A percentile compares a stretch with the other conserved stretches of the same genome.
phyloP scores from a whole-genome alignment of 2,329 filamentous ascomycete species.

The Aaosphaeria pasadenensis region DNA sequence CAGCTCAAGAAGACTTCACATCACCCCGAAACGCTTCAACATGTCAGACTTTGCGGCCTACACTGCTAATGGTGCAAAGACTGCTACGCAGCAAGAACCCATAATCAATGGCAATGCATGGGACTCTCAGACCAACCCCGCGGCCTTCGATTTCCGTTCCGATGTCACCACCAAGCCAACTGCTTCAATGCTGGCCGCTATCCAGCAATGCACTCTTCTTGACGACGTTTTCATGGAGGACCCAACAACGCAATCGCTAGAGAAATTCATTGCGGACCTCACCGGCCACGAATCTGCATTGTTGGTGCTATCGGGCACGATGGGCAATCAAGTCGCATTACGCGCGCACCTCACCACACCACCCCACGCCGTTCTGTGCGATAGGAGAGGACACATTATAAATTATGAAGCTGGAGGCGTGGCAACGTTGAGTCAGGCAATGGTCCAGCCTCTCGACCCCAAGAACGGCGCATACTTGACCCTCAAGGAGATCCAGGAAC shows the following conservation, averaged over 20 bases:
- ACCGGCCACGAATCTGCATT: conserved; percentile 74
- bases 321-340: conserved; percentile 88
- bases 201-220: conserved; percentile 69
- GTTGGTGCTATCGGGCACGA: conserved; percentile 84
- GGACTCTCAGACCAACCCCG: conserved; percentile 47
- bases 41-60: conserved; percentile 33
- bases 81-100: conserved; percentile 11
- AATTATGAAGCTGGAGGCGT: conserved; percentile 68
- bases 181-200: conserved; percentile 74
- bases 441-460: conserved; percentile 64
- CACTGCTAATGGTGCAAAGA: conserved; percentile 16
- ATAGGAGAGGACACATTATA: conserved; percentile 75
- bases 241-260: conserved; percentile 70
- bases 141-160: conserved; percentile 56
- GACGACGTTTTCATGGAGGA: conserved; percentile 87
- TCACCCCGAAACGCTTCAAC: conserved; percentile 11
- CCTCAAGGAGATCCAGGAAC: conserved; percentile 68
- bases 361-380: conserved; percentile 76
- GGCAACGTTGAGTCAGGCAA: conserved; percentile 68
- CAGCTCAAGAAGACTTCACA: conserved; percentile 10
- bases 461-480: conserved; percentile 71
- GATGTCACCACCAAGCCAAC: conserved; percentile 38
- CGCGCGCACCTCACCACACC: conserved; percentile 75
- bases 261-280: conserved; percentile 69
- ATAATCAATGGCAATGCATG: conserved; percentile 25